These are phyloP conservation scores for Oryza australiensis DNA, from an alignment of 176 grass and related monocot genomes.

Conservation along the genomic window DNA sequence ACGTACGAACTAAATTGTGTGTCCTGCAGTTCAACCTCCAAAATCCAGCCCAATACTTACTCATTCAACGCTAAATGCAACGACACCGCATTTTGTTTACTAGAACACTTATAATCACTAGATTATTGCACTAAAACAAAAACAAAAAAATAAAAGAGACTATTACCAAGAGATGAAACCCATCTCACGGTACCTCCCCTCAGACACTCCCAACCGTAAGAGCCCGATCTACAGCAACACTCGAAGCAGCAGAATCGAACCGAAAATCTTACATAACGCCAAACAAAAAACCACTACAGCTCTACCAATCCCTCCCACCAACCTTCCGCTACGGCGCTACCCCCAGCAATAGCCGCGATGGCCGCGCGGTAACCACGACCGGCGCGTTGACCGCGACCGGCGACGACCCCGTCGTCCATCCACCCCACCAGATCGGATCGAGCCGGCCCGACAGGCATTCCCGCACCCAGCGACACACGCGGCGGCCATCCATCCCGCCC, in stretches of 20 bases:
- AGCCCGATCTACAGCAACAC: background rate
- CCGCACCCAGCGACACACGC: background rate
- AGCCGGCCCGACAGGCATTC: background rate
- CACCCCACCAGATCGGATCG: slow-evolving; percentile 34
- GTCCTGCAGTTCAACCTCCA: background rate
- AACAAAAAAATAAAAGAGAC: no score
- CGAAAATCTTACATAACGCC: background rate
- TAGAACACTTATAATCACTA: no score
- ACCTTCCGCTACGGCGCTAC: background rate
- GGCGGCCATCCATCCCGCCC: background rate
- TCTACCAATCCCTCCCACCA: background rate
- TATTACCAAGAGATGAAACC: no score
- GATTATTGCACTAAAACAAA: no score
- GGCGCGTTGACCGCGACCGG: slow-evolving; percentile 29
- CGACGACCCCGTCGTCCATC: no score
- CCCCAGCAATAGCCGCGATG: background rate
- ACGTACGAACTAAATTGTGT: background rate
- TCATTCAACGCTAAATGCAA: background rate
- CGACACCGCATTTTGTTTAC: no score
- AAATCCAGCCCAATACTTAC: background rate
- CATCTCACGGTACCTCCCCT: background rate
- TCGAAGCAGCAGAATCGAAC: background rate
- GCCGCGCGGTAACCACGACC: background rate
- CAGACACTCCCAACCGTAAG: background rate
- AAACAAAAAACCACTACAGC: background rate